Evolutionary conservation across 2,329 filamentous ascomycete species (phyloP).

Genomic region (Trichoderma lentiforme): DNA sequence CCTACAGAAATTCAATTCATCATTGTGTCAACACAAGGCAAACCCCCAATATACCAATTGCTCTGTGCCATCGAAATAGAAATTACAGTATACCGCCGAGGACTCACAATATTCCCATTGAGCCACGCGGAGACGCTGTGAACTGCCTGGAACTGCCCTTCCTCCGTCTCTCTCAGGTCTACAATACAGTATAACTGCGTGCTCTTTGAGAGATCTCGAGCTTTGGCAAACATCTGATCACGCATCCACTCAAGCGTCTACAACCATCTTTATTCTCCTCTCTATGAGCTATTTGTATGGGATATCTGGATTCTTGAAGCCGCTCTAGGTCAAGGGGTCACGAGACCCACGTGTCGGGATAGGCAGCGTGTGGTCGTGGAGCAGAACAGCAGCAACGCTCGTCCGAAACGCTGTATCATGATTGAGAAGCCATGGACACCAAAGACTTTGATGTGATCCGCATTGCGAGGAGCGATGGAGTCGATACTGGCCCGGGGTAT

Average conservation of each 20-base stretch:
- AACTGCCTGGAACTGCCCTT: neutral
- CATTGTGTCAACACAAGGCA: conserved; percentile 8
- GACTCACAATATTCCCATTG: neutral
- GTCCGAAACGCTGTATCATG: neutral
- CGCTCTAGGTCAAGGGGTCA: neutral
- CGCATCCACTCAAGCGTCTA: neutral
- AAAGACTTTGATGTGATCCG: conserved; percentile 42
- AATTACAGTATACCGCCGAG: neutral
- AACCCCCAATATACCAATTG: neutral
- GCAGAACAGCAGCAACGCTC: neutral
- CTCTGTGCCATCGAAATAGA: neutral
- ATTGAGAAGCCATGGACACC: conserved; percentile 27
- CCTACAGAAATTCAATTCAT: neutral
- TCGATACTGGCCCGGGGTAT: conserved; percentile 43
- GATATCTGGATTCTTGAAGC: neutral
- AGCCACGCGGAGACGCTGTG: neutral
- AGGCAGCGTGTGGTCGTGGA: neutral
- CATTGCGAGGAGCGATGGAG: conserved; percentile 45
- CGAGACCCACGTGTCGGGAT: neutral
- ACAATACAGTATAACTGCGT: neutral
- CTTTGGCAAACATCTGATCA: neutral
- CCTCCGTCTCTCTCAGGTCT: neutral
- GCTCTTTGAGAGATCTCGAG: neutral
- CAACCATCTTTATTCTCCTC: neutral
- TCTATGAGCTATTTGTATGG: neutral